phyloP scores from a whole-genome alignment of 768 basidiomycete genomes.

The Sarcomyxa edulis region DNA sequence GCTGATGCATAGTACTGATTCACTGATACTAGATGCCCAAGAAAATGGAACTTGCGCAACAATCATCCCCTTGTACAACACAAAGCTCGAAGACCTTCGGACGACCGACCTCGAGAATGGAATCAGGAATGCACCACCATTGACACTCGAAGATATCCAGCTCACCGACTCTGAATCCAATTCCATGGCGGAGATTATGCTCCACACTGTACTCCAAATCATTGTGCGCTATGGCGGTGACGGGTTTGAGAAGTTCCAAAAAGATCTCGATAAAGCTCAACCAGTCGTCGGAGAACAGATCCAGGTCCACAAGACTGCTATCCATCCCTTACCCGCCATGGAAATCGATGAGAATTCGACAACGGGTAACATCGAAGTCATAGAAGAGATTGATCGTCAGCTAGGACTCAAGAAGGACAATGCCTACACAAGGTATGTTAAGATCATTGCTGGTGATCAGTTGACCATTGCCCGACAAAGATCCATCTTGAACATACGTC shows the following conservation, averaged over 20 bases:
- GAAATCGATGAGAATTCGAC: conserved; percentile 15
- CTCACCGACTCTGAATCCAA: conserved; percentile 7
- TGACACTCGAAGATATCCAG: conserved; percentile 2
- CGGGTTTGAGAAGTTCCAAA: conserved; percentile 7
- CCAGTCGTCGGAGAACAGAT: conserved; percentile 4
- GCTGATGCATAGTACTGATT: no score
- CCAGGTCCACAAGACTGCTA: conserved; percentile 12
- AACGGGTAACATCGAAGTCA: conserved; percentile 11
- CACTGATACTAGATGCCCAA: no score
- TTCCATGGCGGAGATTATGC: conserved; percentile 5
- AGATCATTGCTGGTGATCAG: conserved; percentile 9
- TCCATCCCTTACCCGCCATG: conserved; percentile 11
- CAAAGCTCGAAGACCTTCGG: conserved; percentile 9
- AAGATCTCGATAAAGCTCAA: neutral
- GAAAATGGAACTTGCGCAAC: conserved; percentile 25
- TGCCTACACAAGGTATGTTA: no score
- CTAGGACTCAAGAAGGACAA: no score
- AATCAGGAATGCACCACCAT: conserved; percentile 7
- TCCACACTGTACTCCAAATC: no score
- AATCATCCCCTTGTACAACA: conserved; percentile 14
- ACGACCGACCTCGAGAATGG: conserved; percentile 6
- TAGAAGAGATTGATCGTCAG: conserved; percentile 6
- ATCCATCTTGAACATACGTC: no score
- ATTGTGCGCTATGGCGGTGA: no score
- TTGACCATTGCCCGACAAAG: no score